Conservation (phyloP, 345 rosid genomes). For the Stellera chamaejasme region DNA sequence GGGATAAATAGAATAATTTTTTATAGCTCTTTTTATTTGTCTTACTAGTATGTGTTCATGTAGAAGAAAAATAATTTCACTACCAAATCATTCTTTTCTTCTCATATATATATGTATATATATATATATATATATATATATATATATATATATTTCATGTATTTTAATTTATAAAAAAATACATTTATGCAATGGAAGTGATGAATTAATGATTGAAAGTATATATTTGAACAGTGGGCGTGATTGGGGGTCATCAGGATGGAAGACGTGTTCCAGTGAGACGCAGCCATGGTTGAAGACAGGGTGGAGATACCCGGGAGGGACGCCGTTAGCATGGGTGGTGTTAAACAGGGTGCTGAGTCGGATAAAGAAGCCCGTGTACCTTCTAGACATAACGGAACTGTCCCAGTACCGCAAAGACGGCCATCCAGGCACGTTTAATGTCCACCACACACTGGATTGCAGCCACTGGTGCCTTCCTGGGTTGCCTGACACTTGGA, state of each 20-base stretch:
- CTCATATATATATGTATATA: too few species aligned
- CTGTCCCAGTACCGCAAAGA: constrained; percentile 63
- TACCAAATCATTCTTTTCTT: too few species aligned
- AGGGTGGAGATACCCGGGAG: constrained; percentile 62
- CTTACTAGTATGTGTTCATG: too few species aligned
- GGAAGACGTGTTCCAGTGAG: constrained; percentile 46
- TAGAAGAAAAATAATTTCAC: too few species aligned
- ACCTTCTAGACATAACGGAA: constrained; percentile 54
- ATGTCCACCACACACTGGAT: constrained; percentile 36
- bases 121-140: too few species aligned
- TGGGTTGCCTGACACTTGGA: constrained; percentile 96
- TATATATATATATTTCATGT: too few species aligned
- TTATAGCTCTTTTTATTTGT: too few species aligned
- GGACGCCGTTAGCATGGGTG: constrained; percentile 56
- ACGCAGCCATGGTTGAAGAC: constrained; percentile 40
- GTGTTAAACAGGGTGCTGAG: constrained; percentile 66
- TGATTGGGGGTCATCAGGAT: constrained; percentile 61
- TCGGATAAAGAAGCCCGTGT: constrained; percentile 66
- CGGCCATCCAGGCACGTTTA: constrained; percentile 62
- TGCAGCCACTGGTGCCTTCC: constrained; percentile 98
- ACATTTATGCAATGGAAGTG: too few species aligned
- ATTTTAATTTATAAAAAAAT: too few species aligned
- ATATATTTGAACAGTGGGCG: constrained; percentile 40
- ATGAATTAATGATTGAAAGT: too few species aligned
- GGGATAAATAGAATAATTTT: too few species aligned